Evolutionary conservation across 2,329 filamentous ascomycete species (phyloP).

Genomic region (Intubia oerlemansii): DNA sequence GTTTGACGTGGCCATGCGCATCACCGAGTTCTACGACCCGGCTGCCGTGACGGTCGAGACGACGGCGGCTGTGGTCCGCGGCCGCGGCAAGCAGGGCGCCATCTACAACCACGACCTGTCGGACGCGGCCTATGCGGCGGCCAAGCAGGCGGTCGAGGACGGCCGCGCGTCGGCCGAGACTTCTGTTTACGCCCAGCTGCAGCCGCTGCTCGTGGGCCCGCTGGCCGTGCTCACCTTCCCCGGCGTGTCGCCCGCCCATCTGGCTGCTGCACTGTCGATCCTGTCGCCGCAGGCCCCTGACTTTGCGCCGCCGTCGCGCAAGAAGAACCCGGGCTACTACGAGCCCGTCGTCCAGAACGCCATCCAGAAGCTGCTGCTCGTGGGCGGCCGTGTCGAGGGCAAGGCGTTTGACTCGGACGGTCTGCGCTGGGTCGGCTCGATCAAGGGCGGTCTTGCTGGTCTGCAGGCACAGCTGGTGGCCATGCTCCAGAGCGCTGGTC

Average conservation of each 20-base stretch:
- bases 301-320: slow-evolving; percentile 61
- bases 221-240: slow-evolving; percentile 66
- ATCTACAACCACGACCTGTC: slow-evolving; percentile 32
- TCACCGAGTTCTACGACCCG: slow-evolving; percentile 64
- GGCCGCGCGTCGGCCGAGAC: slow-evolving; percentile 13
- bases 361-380: slow-evolving; percentile 65
- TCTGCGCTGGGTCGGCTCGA: slow-evolving; percentile 43
- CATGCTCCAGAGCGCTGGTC: slow-evolving; percentile 61
- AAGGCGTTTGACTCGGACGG: slow-evolving; percentile 62
- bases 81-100: slow-evolving; percentile 14
- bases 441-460: slow-evolving; percentile 62
- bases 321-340: slow-evolving; percentile 59
- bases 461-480: slow-evolving; percentile 62
- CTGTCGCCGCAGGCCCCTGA: slow-evolving; percentile 48
- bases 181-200: slow-evolving; percentile 35
- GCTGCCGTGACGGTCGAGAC: slow-evolving; percentile 13
- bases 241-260: slow-evolving; percentile 58
- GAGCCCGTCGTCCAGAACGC: slow-evolving; percentile 61
- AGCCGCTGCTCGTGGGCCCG: slow-evolving; percentile 62
- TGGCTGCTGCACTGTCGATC: slow-evolving; percentile 61
- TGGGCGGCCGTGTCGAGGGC: slow-evolving; percentile 75
- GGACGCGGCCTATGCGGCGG: slow-evolving; percentile 22
- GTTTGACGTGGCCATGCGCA: slow-evolving; percentile 62
- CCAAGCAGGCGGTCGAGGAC: slow-evolving; percentile 11
- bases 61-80: slow-evolving; percentile 8